Percentiles rank a stretch among this genome's conserved stretches.
Conservation (phyloP, 2,329 filamentous ascomycete genomes). For the Tolypocladium pustulatum region DNA sequence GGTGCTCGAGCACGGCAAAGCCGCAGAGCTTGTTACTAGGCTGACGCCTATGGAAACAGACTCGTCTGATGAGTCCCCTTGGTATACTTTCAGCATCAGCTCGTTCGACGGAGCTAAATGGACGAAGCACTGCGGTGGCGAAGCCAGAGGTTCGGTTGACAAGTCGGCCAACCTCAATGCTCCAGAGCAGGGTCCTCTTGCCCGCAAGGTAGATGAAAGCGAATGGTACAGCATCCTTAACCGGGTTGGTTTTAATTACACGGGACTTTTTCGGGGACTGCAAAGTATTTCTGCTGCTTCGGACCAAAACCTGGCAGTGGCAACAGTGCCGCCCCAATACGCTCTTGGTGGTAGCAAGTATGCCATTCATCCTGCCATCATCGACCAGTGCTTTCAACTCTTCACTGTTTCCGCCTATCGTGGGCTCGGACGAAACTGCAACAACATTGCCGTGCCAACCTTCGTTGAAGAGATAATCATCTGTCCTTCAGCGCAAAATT, state of each 20-base stretch:
- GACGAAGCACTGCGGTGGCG: conserved; percentile 17
- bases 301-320: neutral
- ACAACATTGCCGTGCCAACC: conserved; percentile 4
- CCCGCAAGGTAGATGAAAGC: conserved; percentile 1
- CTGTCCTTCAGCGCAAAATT: neutral
- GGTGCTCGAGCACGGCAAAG: conserved; percentile 14
- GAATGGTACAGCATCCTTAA: conserved; percentile 2
- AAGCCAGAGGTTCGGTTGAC: conserved; percentile 3
- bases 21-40: conserved; percentile 18
- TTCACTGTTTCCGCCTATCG: conserved; percentile 12
- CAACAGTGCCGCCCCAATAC: neutral
- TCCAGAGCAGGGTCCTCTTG: neutral
- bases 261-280: conserved; percentile 1
- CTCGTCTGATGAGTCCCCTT: conserved; percentile 10
- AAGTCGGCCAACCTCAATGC: neutral
- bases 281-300: neutral
- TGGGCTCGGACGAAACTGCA: conserved; percentile 12
- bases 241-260: conserved; percentile 2
- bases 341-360: conserved; percentile 6
- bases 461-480: conserved; percentile 2
- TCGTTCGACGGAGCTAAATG: conserved; percentile 16
- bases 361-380: conserved; percentile 23
- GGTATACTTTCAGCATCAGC: conserved; percentile 17
- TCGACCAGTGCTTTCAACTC: conserved; percentile 23
- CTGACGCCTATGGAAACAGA: conserved; percentile 10